Evolutionary conservation across 1,139 yeast species (phyloP).

Genomic region (Nakaseomyces bracarensis): DNA sequence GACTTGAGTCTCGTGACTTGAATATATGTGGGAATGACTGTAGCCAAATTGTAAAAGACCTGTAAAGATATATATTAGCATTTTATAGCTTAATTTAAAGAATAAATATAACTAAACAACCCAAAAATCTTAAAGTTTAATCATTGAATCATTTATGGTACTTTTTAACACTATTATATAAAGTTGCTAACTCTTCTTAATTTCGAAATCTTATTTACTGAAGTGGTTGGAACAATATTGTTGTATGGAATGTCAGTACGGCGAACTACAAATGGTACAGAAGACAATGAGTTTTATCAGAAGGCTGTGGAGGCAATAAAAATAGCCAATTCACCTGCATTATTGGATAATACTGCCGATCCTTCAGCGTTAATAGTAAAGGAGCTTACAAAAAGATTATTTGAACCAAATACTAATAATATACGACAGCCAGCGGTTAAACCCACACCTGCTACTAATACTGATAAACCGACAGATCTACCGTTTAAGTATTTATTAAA

Average conservation of each 20-base stretch:
- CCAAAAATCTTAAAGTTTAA: too few relatives aligned
- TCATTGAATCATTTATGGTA: too few relatives aligned
- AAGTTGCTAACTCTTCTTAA: too few relatives aligned
- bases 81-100: too few relatives aligned
- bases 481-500: not conserved
- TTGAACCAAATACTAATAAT: not conserved
- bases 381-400: conserved; percentile 1
- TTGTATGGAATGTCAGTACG: not conserved
- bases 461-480: not conserved
- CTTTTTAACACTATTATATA: too few relatives aligned
- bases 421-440: not conserved
- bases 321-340: not conserved
- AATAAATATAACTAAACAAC: too few relatives aligned
- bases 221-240: too few relatives aligned
- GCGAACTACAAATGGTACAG: not conserved
- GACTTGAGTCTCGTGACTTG: too few relatives aligned
- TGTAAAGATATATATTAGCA: too few relatives aligned
- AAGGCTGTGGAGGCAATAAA: conserved; percentile 1
- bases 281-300: conserved; percentile 2
- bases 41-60: too few relatives aligned
- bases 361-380: conserved; percentile 1
- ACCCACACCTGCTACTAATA: not conserved
- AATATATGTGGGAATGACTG: too few relatives aligned
- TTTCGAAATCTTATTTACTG: too few relatives aligned
- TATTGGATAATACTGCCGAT: not conserved